Evolutionary conservation across 208 protist species (phyloP), one percentile per base, ranked within the genome.

Genomic region (Leishmania tropica): DNA sequence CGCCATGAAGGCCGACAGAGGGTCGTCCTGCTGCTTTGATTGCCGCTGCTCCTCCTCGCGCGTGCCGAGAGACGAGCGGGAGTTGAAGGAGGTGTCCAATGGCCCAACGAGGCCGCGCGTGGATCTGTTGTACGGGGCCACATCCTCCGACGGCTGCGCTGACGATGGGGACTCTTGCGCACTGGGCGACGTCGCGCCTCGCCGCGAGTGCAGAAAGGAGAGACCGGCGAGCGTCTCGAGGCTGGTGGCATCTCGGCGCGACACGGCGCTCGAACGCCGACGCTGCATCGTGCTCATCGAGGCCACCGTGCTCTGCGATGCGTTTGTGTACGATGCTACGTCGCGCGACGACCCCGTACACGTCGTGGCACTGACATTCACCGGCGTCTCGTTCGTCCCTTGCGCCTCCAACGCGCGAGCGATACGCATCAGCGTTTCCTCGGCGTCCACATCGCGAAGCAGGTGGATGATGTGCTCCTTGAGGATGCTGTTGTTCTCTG

Each of bases 381-480:
- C 75, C 11, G 74, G 70, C 2, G 67, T 71, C 31, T 42, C 37
- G 5, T 0, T 40, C 24, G 28, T 60, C 35, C 71, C 53, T 37
- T 83, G 79, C 68, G 71, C 48, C 79, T 96, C 91, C 45, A 96
- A 78, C 45, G 84, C 70, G 0, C 78, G 84, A 21, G 87, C 81
- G 45, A 95, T 85, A 24, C 82, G 80, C 56, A 92, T 76, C 47
- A 97, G 89, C 17, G 83, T 85, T 62, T 88, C 88, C 56, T 93
- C 89, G 8, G 81, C 85, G 70, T 94, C 88, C 28, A 93, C 81
- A n/a, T 89, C 68, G 10, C 85, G 74, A 8, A 97, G 80, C 21
- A 95, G 75, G 77, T 87, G 81, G 13, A 90, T 85, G 56, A 95
- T 91, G 83, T 94, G 94, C 79, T 90, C 88, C 58, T 83, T 81